Evolutionary conservation across 176 grass and related monocot species (phyloP).

Genomic region (Zoysia japonica): DNA sequence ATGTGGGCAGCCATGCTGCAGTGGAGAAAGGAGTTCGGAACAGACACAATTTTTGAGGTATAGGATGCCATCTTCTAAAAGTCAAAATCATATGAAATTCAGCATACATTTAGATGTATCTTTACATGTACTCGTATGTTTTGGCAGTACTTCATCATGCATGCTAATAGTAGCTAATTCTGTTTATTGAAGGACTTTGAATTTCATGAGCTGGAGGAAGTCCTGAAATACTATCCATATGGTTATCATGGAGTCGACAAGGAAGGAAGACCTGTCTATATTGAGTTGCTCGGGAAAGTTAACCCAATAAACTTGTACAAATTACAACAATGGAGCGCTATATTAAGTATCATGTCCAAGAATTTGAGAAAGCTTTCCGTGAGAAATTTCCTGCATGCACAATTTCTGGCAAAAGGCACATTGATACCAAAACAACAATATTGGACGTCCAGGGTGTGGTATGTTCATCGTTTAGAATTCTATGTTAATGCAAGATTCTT

Average conservation of each 20-base stretch:
- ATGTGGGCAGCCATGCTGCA: constrained; percentile 94
- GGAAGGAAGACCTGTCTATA: constrained; percentile 93
- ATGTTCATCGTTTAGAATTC: constrained; percentile 39
- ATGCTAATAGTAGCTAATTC: constrained; percentile 33
- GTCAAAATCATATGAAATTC: constrained; percentile 1
- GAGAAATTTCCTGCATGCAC: constrained; percentile 96
- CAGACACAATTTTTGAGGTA: constrained; percentile 87
- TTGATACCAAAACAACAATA: constrained; percentile 91
- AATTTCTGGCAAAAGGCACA: constrained; percentile 86
- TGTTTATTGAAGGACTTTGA: constrained; percentile 83
- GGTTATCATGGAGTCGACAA: constrained; percentile 96
- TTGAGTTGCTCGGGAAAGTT: constrained; percentile 93
- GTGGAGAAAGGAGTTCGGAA: constrained; percentile 88
- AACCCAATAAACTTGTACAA: constrained; percentile 87
- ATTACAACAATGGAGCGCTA: constrained; percentile 88
- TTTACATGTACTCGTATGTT: constrained; percentile 21
- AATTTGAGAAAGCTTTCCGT: constrained; percentile 88
- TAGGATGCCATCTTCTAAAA: constrained; percentile 33
- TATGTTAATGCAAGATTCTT: constrained; percentile 26
- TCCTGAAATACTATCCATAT: constrained; percentile 87
- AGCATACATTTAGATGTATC: constrained; percentile 2
- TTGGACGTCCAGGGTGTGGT: constrained; percentile 98
- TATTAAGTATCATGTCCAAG: constrained; percentile 93
- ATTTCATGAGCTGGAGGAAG: constrained; percentile 93
- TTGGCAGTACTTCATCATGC: constrained; percentile 1